These are phyloP conservation scores for Puccinellia tenuiflora DNA, from an alignment of 176 grass and related monocot species.

Conservation along the genomic window DNA sequence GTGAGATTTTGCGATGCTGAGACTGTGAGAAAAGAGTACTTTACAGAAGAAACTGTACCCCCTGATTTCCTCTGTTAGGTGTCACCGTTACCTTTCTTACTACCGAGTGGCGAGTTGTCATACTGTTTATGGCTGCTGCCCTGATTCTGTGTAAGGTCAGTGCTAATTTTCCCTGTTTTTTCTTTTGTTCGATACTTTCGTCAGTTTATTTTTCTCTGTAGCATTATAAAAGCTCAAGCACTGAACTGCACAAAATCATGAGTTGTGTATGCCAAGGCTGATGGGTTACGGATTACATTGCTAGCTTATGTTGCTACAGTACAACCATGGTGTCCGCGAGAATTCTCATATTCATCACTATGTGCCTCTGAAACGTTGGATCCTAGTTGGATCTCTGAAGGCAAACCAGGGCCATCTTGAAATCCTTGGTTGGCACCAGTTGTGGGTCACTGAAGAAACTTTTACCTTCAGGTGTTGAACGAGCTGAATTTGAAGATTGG, in stretches of 20 bases:
- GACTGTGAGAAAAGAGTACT: slow-evolving; percentile 71
- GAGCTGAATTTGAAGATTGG: not conserved
- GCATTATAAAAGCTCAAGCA: not conserved
- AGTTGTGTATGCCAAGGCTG: not conserved
- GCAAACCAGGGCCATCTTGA: not conserved
- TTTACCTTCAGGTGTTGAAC: not conserved
- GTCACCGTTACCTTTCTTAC: not conserved
- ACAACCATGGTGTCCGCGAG: not conserved
- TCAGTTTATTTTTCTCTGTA: not conserved
- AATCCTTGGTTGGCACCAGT: not conserved
- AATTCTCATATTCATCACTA: too few species aligned
- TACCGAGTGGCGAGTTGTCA: not conserved
- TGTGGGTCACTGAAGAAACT: not conserved
- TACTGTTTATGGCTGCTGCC: not conserved
- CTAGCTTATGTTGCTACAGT: too few species aligned
- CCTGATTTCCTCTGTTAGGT: slow-evolving; percentile 50
- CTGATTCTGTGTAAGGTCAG: not conserved
- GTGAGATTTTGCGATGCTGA: slow-evolving; percentile 69
- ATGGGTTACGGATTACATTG: not conserved
- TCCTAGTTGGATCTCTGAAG: not conserved
- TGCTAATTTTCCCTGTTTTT: not conserved
- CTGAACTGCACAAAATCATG: not conserved
- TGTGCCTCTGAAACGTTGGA: not conserved
- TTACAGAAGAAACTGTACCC: slow-evolving; percentile 58
- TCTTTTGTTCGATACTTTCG: not conserved